Percentiles rank a stretch among this genome's conserved stretches.
Conservation (phyloP, 805 yeast genomes). For the Pichia deserticola region DNA sequence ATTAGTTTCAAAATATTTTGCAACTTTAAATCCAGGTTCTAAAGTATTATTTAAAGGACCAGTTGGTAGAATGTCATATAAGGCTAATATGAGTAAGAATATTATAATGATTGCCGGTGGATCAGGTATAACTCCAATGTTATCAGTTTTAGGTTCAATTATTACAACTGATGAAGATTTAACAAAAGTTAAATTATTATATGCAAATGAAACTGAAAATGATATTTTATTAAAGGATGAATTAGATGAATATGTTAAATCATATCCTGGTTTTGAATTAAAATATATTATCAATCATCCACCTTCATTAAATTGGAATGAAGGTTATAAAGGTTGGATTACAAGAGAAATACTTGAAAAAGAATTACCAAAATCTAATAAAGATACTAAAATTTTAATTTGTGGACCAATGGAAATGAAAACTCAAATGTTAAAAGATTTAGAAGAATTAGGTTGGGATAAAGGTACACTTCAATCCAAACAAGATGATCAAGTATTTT, state of each 20-base stretch:
- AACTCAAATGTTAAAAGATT: conserved; percentile 38
- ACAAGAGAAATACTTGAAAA: conserved; percentile 49
- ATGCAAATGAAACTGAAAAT: conserved; percentile 68
- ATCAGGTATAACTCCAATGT: conserved; percentile 83
- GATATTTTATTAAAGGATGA: conserved; percentile 69
- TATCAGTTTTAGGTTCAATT: conserved; percentile 67
- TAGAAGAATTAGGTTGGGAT: conserved; percentile 58
- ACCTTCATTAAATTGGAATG: conserved; percentile 38
- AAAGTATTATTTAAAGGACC: conserved; percentile 71
- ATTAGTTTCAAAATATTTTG: conserved; percentile 58
- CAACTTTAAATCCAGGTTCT: conserved; percentile 56
- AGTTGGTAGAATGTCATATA: conserved; percentile 61
- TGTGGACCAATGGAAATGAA: conserved; percentile 77
- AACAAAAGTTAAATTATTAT: conserved; percentile 55
- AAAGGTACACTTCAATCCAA: conserved; percentile 25
- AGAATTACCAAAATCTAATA: conserved; percentile 43
- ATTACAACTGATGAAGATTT: conserved; percentile 62
- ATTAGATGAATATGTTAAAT: conserved; percentile 57
- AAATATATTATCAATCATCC: conserved; percentile 53
- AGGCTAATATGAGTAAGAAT: conserved; percentile 50
- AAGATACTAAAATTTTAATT: conserved; percentile 50
- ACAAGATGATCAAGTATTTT: conserved; percentile 31
- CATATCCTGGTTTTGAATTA: conserved; percentile 56
- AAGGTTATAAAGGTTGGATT: conserved; percentile 45
- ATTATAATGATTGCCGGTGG: conserved; percentile 77